These are phyloP conservation scores for Lichtheimia ornata DNA, from an alignment of 371 early-diverging fungal species.

Conservation along the genomic window DNA sequence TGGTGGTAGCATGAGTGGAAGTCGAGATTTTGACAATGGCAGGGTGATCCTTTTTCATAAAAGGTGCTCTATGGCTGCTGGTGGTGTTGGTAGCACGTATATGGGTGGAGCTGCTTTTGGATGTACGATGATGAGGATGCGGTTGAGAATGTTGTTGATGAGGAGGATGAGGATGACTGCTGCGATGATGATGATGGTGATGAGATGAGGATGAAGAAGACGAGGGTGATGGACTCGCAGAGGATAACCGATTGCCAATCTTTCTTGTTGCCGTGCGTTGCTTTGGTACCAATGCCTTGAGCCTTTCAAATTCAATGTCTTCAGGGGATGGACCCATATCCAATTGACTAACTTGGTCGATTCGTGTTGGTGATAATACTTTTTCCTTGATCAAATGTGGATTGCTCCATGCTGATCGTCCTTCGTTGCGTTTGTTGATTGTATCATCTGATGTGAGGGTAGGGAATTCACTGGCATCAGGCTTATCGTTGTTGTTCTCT, in stretches of 20 bases:
- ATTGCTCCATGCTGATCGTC: conserved; percentile 14
- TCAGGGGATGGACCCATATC: conserved; percentile 3
- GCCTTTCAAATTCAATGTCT: conserved; percentile 13
- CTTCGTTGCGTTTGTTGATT: conserved; percentile 3
- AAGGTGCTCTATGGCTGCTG: background rate
- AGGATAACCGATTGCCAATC: background rate
- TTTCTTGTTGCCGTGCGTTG: background rate
- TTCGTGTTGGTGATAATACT: conserved; percentile 9
- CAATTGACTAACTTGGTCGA: background rate
- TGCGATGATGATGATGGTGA: conserved; percentile 1
- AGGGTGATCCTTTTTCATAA: background rate
- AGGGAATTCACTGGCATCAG: conserved; percentile 8
- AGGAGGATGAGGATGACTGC: conserved; percentile 6
- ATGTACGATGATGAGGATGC: background rate
- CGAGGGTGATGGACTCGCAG: background rate
- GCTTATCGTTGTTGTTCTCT: background rate
- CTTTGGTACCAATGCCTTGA: conserved; percentile 15
- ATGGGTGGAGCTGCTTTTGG: background rate
- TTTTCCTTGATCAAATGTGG: conserved; percentile 10
- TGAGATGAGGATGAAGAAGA: conserved; percentile 1
- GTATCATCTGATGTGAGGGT: conserved; percentile 5
- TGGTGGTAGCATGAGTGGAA: background rate
- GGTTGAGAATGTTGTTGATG: background rate
- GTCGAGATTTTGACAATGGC: too few species aligned
- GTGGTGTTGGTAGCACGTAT: background rate